Base-by-base conservation (phyloP, 768 basidiomycete species). In the Pholiota conissans region DNA sequence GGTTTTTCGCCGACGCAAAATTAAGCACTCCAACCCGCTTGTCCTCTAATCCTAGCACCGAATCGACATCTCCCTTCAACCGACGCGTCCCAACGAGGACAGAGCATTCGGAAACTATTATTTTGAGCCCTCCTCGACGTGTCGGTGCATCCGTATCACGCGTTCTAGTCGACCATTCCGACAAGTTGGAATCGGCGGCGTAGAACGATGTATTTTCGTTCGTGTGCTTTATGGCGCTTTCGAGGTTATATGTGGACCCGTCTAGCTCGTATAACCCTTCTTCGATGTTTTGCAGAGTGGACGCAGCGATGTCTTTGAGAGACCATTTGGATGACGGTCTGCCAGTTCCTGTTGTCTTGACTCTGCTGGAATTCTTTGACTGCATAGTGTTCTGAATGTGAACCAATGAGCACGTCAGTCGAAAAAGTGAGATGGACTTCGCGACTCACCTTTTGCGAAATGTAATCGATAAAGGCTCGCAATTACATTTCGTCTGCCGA, bases 1-100 rank as follows among this genome's bases (percentile, higher is more conserved):
- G 84, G 22, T 82, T 80, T 52, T 76, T 85, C 10, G 89, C 87
- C 1, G 85, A 86, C 27, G 53, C 53, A 20, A 55, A 55, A 46
- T 55, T 55, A 20, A 55, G 53, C 26, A 90, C 71, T n/a, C 86
- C 88, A 24, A 87, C 68, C 49, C 76, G 70, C 47, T 60, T 65
- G 14, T 76, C 78, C 14, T 85, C 73, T 0, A 83, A 82, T 3
- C 29, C 40, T 14, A 16, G 42, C 18, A 50, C 4, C 6, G 55
- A 49, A 27, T 54, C 34, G 34, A 67, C 27, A 9, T 22, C n/a
- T 35, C 49, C 52, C 24, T 60, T 49, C 29, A 65, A 27, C 0
- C 24, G 18, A 26, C 61, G 61, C 16, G 63, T 58, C 10, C 67
- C 67, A 6, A 48, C 61, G 14, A 68, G 53, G 3, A 61, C 62